Conservation (phyloP, 2,329 filamentous ascomycete species). For the Cladobotryum protrusum region DNA sequence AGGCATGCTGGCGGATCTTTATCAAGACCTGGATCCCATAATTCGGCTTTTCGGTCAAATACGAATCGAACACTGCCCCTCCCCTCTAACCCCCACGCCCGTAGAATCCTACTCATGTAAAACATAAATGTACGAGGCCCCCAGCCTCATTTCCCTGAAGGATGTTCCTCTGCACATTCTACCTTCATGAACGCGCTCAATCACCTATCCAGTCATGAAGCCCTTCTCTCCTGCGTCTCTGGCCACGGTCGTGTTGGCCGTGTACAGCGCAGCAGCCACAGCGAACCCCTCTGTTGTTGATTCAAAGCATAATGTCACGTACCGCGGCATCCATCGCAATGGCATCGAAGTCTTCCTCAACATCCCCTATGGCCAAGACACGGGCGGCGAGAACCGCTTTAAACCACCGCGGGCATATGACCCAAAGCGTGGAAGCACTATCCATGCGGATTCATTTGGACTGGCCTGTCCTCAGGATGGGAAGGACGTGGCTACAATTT, state of each 20-base stretch:
- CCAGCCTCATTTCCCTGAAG: no score
- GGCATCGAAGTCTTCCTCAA: conserved; percentile 41
- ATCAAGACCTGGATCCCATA: no score
- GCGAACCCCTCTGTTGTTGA: conserved; percentile 14
- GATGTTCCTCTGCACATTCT: no score
- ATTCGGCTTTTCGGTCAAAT: no score
- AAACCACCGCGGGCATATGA: conserved; percentile 34
- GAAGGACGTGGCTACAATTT: conserved; percentile 31
- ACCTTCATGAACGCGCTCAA: no score
- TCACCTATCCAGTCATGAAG: no score
- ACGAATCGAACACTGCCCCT: no score
- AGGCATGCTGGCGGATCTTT: no score
- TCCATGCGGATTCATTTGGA: conserved; percentile 35
- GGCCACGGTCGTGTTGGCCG: neutral
- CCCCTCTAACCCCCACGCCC: no score
- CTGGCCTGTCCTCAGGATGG: conserved; percentile 39
- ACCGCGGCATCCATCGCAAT: conserved; percentile 36
- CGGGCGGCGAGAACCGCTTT: conserved; percentile 38
- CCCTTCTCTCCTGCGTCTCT: no score
- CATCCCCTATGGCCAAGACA: conserved; percentile 43
- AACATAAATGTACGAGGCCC: no score
- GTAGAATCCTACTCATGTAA: no score
- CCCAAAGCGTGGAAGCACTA: conserved; percentile 24
- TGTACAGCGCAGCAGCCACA: neutral
- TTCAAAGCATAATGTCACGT: conserved; percentile 27